These are phyloP conservation scores for Podosphaera fusca DNA, from an alignment of 2,329 filamentous ascomycete genomes.

Conservation along the genomic window DNA sequence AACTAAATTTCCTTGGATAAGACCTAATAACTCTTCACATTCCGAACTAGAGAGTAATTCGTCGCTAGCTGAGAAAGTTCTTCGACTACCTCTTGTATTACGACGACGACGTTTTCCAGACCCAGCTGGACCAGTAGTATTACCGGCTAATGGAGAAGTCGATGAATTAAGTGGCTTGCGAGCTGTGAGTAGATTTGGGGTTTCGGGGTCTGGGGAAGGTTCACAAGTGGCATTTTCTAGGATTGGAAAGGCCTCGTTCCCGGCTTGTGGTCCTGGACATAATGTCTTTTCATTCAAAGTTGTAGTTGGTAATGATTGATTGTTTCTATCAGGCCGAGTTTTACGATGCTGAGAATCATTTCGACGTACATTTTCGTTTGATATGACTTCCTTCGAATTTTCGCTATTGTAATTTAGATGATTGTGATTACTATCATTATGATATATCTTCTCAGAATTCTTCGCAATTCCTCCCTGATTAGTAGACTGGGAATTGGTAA, in stretches of 20 bases:
- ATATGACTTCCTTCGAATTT: constrained; percentile 12
- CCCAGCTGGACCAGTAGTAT: constrained; percentile 3
- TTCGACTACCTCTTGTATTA: constrained; percentile 39
- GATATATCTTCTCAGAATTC: constrained; percentile 10
- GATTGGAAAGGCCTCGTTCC: constrained; percentile 24
- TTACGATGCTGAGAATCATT: constrained; percentile 6
- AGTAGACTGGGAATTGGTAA: constrained; percentile 2
- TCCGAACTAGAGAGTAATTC: constrained; percentile 54
- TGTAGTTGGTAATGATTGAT: constrained; percentile 9
- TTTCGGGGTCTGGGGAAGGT: constrained; percentile 9
- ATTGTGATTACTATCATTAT: constrained; percentile 3
- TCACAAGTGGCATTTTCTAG: constrained; percentile 18
- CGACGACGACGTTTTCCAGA: constrained; percentile 32
- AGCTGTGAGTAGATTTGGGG: constrained; percentile 18
- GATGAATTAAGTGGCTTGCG: constrained; percentile 34
- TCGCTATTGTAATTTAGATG: constrained; percentile 11
- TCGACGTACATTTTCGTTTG: constrained; percentile 7
- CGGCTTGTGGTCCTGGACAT: constrained; percentile 22
- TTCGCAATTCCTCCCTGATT: constrained; percentile 7
- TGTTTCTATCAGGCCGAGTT: constrained; percentile 8
- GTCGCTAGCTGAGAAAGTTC: constrained; percentile 40
- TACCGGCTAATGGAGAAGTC: constrained; percentile 6
- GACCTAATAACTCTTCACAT: constrained; percentile 56
- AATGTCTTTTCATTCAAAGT: constrained; percentile 16
- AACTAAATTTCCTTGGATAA: constrained; percentile 75